Evolutionary conservation across 306 rosid genomes (phyloP).

Genomic region (Quercus suber): DNA sequence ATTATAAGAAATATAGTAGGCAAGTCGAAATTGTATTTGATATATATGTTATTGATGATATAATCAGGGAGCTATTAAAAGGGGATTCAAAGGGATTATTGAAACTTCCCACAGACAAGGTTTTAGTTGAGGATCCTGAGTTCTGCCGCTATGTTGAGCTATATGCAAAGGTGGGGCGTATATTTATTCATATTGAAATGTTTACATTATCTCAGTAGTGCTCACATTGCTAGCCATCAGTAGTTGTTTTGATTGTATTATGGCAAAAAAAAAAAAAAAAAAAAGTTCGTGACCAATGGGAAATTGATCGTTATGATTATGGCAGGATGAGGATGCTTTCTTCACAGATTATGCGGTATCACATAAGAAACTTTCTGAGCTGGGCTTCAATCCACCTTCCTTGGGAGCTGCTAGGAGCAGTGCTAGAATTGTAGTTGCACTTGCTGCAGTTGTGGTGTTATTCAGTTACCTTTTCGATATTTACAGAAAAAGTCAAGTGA

Average conservation of each 20-base stretch:
- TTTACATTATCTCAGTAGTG: not conserved
- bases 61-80: conserved; percentile 53
- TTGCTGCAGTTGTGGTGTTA: conserved; percentile 47
- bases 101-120: conserved; percentile 76
- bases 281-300: not conserved
- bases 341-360: conserved; percentile 68
- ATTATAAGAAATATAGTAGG: no score
- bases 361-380: conserved; percentile 82
- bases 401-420: not conserved
- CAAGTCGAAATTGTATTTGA: not conserved
- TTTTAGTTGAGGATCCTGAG: conserved; percentile 46
- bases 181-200: not conserved
- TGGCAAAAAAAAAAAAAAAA: not conserved
- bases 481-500: conserved; percentile 29
- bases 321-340: conserved; percentile 67
- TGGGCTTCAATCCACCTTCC: conserved; percentile 48
- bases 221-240: not conserved
- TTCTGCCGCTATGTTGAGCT: conserved; percentile 52
- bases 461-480: conserved; percentile 50
- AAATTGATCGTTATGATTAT: not conserved
- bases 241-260: not conserved
- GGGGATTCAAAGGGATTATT: conserved; percentile 37
- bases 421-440: conserved; percentile 22
- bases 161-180: conserved; percentile 51
- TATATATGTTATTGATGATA: not conserved